Evolutionary conservation across 1,139 yeast genomes (phyloP).

Genomic region (Saccharomyces hybrid): DNA sequence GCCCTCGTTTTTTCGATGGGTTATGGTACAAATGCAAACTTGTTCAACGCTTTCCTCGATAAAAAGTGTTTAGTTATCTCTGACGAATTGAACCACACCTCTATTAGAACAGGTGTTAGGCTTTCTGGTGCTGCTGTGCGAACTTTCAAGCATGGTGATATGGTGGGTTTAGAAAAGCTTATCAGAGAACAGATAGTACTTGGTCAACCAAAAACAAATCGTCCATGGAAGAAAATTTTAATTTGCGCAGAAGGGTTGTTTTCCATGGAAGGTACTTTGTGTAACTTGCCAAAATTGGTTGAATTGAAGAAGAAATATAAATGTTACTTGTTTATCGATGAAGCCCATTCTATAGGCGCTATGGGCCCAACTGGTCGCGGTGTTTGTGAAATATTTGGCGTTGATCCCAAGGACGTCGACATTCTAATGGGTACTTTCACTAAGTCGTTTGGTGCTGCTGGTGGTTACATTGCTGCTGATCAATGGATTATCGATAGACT

Average conservation of each 20-base stretch:
- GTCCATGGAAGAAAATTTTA: slow-evolving; percentile 94
- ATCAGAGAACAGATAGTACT: slow-evolving; percentile 84
- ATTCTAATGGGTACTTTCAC: slow-evolving; percentile 96
- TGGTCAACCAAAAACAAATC: slow-evolving; percentile 94
- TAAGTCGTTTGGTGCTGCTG: slow-evolving; percentile 97
- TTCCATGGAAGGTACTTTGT: slow-evolving; percentile 97
- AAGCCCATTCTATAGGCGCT: slow-evolving; percentile 98
- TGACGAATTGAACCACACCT: slow-evolving; percentile 92
- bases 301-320: slow-evolving; percentile 79
- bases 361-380: slow-evolving; percentile 93
- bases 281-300: slow-evolving; percentile 72
- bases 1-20: slow-evolving; percentile 88
- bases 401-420: slow-evolving; percentile 71
- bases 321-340: slow-evolving; percentile 86
- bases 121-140: slow-evolving; percentile 89
- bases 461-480: slow-evolving; percentile 86
- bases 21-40: slow-evolving; percentile 90
- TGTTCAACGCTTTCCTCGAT: slow-evolving; percentile 79
- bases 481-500: slow-evolving; percentile 63
- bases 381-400: slow-evolving; percentile 84
- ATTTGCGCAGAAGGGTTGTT: slow-evolving; percentile 93
- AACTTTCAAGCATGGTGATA: slow-evolving; percentile 88
- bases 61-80: slow-evolving; percentile 84
- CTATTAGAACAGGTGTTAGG: slow-evolving; percentile 91
- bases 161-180: slow-evolving; percentile 69